Evolutionary conservation across 148 eudicot species (phyloP).

Genomic region (Silene conica): DNA sequence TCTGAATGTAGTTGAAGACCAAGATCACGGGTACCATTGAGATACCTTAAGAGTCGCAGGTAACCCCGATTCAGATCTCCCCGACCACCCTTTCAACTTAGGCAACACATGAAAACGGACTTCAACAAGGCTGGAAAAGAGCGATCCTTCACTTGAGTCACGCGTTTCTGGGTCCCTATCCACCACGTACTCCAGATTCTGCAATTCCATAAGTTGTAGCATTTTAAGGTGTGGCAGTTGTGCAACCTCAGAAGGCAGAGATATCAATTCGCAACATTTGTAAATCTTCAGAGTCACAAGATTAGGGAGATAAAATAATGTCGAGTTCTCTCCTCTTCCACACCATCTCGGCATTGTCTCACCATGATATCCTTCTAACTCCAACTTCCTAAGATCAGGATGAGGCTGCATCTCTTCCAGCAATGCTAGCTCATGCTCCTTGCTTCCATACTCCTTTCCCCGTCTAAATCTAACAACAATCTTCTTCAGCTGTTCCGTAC

Average conservation of each 20-base stretch:
- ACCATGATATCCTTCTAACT: conserved; percentile 9
- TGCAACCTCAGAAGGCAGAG: not conserved
- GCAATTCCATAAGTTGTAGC: not conserved
- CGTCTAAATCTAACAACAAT: not conserved
- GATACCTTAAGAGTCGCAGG: too few species aligned
- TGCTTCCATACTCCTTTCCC: not conserved
- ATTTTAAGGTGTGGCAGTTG: not conserved
- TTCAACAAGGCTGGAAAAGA: not conserved
- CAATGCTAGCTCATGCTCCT: not conserved
- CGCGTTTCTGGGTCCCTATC: not conserved
- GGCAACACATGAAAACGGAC: not conserved
- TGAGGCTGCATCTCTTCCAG: conserved; percentile 18
- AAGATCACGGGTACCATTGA: too few species aligned
- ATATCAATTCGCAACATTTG: not conserved
- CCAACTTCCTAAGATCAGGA: conserved; percentile 4
- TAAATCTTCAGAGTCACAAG: conserved; percentile 6
- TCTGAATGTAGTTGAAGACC: too few species aligned
- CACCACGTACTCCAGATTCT: conserved; percentile 3
- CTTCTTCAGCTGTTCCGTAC: not conserved
- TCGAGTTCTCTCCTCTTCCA: not conserved
- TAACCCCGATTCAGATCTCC: not conserved
- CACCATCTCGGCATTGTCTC: conserved; percentile 16
- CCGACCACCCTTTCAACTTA: conserved; percentile 12
- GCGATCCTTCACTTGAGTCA: not conserved
- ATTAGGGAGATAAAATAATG: conserved; percentile 11